Percentiles rank a stretch among this genome's conserved stretches.
phyloP scores from a whole-genome alignment of 768 basidiomycete genomes.

The Pleurotus platypus region DNA sequence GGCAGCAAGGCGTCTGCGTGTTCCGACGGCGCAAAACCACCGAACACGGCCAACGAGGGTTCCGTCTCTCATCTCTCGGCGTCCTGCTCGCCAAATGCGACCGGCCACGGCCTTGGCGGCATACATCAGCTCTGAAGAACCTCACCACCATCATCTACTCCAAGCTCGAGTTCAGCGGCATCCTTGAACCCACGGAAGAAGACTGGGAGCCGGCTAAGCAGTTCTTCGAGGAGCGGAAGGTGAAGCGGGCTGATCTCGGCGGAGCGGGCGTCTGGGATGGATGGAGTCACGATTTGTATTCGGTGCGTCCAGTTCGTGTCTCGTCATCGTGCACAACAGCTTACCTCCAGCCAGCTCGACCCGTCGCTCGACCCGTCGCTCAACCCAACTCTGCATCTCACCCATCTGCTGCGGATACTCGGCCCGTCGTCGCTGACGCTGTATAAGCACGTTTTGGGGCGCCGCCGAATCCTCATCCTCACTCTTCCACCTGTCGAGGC shows the following conservation, averaged over 20 bases:
- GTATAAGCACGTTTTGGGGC: slow-evolving; percentile 75
- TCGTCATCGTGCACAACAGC: too few relatives aligned
- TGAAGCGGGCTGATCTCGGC: slow-evolving; percentile 44
- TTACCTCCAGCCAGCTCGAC: slow-evolving; percentile 11
- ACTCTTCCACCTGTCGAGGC: slow-evolving; percentile 78
- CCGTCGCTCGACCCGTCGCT: slow-evolving; percentile 43
- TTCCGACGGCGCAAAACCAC: slow-evolving; percentile 67
- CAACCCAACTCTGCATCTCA: slow-evolving; percentile 67
- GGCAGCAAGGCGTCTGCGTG: slow-evolving; percentile 67
- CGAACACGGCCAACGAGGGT: slow-evolving; percentile 74
- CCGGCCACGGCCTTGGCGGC: slow-evolving; percentile 74
- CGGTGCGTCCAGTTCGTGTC: slow-evolving; percentile 27
- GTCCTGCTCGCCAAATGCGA: slow-evolving; percentile 63
- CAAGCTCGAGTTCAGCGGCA: slow-evolving; percentile 41
- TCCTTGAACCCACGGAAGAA: slow-evolving; percentile 44
- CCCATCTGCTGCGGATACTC: slow-evolving; percentile 71
- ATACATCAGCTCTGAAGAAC: slow-evolving; percentile 59
- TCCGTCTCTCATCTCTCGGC: slow-evolving; percentile 75
- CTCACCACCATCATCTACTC: slow-evolving; percentile 55
- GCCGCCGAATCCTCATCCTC: slow-evolving; percentile 75
- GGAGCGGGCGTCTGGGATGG: slow-evolving; percentile 62
- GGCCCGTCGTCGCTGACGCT: slow-evolving; percentile 77
- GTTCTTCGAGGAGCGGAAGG: slow-evolving; percentile 67
- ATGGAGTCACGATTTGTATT: slow-evolving; percentile 65
- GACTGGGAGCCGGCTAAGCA: slow-evolving; percentile 61